Conservation (phyloP, 352 stramenopile genomes). For the Pythium guiyangense region DNA sequence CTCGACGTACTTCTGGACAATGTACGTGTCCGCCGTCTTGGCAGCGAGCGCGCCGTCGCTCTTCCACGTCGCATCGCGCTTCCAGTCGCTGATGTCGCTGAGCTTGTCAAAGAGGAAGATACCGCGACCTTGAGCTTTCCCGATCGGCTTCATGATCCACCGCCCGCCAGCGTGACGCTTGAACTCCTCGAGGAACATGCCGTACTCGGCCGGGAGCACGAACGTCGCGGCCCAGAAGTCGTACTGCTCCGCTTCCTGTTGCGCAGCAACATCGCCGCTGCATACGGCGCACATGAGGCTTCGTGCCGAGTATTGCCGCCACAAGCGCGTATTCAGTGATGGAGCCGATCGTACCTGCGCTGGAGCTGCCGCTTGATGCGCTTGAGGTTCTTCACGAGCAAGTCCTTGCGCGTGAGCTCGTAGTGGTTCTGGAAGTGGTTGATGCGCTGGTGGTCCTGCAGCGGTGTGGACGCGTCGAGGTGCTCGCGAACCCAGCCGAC, state of each 20-base stretch:
- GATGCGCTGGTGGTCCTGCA: slow-evolving; percentile 67
- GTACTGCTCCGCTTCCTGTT: slow-evolving; percentile 40
- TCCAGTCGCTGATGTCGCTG: slow-evolving; percentile 86
- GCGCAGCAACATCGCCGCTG: slow-evolving; percentile 26
- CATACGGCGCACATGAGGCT: slow-evolving; percentile 11
- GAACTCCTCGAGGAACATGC: slow-evolving; percentile 70
- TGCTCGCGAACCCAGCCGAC: slow-evolving; percentile 81
- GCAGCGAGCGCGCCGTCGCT: slow-evolving; percentile 24
- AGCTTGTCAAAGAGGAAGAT: slow-evolving; percentile 91
- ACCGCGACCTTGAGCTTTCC: slow-evolving; percentile 60
- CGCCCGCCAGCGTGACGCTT: slow-evolving; percentile 52
- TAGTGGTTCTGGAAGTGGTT: slow-evolving; percentile 95
- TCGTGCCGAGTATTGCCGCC: too few relatives aligned
- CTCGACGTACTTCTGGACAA: slow-evolving; percentile 67
- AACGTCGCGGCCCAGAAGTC: slow-evolving; percentile 75
- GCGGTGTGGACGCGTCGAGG: slow-evolving; percentile 53
- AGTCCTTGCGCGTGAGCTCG: slow-evolving; percentile 89
- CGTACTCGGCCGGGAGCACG: slow-evolving; percentile 87
- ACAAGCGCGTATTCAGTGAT: too few relatives aligned
- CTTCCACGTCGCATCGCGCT: slow-evolving; percentile 64
- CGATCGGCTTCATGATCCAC: slow-evolving; percentile 95
- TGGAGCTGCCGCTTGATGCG: slow-evolving; percentile 82
- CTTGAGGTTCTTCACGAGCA: slow-evolving; percentile 91
- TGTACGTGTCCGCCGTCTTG: slow-evolving; percentile 59
- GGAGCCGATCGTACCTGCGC: too few relatives aligned